phyloP scores from a whole-genome alignment of 768 basidiomycete genomes.

The Sporobolomyces pararoseus region DNA sequence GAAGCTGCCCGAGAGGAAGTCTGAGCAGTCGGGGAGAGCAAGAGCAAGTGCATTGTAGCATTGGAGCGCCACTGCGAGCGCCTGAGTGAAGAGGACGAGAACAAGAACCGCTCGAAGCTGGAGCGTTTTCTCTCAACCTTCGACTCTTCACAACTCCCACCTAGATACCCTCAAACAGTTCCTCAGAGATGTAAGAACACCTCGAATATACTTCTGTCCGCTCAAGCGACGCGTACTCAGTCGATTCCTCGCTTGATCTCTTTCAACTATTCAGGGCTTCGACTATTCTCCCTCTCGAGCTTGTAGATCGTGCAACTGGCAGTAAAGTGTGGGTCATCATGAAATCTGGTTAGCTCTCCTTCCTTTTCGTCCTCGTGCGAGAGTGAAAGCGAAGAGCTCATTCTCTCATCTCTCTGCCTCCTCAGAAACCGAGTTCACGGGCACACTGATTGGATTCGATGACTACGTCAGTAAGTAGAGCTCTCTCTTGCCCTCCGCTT shows the following conservation, averaged over 20 bases:
- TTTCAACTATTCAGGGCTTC: slow-evolving; percentile 10
- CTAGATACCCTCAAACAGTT: neutral
- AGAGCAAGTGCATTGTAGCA: slow-evolving; percentile 16
- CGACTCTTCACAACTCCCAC: neutral
- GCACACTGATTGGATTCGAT: slow-evolving; percentile 90
- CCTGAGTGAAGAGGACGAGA: neutral
- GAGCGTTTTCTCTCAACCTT: neutral
- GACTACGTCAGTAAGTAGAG: slow-evolving; percentile 93
- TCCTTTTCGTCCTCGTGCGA: neutral
- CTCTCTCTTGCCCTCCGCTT: neutral
- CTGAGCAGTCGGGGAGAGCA: neutral
- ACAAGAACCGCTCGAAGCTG: neutral
- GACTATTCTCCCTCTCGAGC: slow-evolving; percentile 54
- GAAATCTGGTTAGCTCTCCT: slow-evolving; percentile 56
- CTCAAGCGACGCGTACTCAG: neutral
- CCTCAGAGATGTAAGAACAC: neutral
- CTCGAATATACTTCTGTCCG: neutral
- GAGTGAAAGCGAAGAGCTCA: neutral
- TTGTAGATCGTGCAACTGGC: slow-evolving; percentile 96
- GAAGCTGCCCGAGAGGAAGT: neutral
- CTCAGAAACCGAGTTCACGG: slow-evolving; percentile 90
- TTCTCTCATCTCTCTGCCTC: neutral
- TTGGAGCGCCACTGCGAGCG: neutral
- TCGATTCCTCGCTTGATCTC: neutral
- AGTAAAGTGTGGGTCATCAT: slow-evolving; percentile 97